These are phyloP conservation scores for Pseudogymnoascus sp. DNA, from an alignment of 2,329 filamentous ascomycete species.

Conservation along the genomic window DNA sequence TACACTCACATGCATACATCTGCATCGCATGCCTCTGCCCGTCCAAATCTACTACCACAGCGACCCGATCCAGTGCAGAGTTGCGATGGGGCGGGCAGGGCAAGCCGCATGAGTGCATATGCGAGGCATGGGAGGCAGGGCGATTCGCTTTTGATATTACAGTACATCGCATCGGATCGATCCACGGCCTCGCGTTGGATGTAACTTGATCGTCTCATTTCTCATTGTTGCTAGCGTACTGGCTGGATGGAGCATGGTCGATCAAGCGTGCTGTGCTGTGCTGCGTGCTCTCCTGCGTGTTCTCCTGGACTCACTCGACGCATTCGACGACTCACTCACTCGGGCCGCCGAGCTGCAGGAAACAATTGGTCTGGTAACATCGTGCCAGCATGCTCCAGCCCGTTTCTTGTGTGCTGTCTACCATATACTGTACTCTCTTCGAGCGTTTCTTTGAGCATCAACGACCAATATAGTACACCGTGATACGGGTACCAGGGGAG, in stretches of 20 bases:
- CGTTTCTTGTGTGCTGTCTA: background rate
- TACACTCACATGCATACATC: background rate
- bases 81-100: background rate
- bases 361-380: background rate
- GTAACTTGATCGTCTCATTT: constrained; percentile 5
- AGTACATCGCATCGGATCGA: background rate
- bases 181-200: constrained; percentile 3
- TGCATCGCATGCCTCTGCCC: background rate
- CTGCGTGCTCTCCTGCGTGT: background rate
- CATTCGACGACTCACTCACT: background rate
- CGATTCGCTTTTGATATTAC: constrained; percentile 1
- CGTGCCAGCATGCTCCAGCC: background rate
- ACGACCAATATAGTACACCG: background rate
- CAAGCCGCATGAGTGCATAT: background rate
- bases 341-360: background rate
- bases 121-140: background rate
- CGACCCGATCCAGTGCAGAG: background rate
- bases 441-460: background rate
- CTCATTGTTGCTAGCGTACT: background rate
- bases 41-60: background rate
- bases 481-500: background rate
- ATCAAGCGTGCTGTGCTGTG: background rate
- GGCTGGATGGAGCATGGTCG: background rate
- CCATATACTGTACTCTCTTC: background rate
- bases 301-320: background rate